Evolutionary conservation across 495 filamentous ascomycete genomes (phyloP), one percentile per base, ranked within the genome.

Genomic region (Talaromyces borbonicus): DNA sequence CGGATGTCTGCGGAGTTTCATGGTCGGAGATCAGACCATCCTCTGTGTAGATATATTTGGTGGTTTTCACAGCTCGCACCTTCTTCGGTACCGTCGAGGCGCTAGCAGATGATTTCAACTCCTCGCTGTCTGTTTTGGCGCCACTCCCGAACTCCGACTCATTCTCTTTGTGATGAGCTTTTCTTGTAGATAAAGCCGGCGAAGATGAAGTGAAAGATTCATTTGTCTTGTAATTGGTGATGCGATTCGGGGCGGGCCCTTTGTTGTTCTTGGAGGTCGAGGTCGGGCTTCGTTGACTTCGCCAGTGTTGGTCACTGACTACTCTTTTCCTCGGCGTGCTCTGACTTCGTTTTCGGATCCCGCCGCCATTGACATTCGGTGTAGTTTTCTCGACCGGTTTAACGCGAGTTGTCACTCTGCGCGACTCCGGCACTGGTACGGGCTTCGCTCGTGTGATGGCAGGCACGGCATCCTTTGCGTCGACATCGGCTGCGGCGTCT

Each of bases 271-370:
- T 77, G 12, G 68, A 56, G 7, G 60, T 39, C 27, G 51, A 53
- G 0, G 65, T 56, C 4, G 66, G 59, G 36, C 61, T 74, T 50
- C 67, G 72, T 47, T 71, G 74, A 35, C 68, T 70, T 47, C 64
- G 66, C 85, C 85, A 90, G 51, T 90, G 81, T 30, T 80, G 78
- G 61, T 90, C 85, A 53, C 85, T 88, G 16, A 90, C 73, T 18
- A 90, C 80, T 38, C 85, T 74, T 67, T 87, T 90, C 53, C 80
- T 79, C 5, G 85, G 85, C 15, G 76, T 71, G 53, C 69, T 77
- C 39, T 67, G 61, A 50, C 71, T 74, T 51, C 66, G 61, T 43
- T 59, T 60, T 33, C 67, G 56, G 15, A 37, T 50, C 14, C 31
- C 50, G 33, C 44, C 60, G 37, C 35, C 57, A 16, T n/a, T 48